A percentile compares a stretch with the other conserved stretches of the same genome.
Evolutionary conservation across 2,329 filamentous ascomycete genomes (phyloP).

Genomic region (Lasiodiplodia sp.): DNA sequence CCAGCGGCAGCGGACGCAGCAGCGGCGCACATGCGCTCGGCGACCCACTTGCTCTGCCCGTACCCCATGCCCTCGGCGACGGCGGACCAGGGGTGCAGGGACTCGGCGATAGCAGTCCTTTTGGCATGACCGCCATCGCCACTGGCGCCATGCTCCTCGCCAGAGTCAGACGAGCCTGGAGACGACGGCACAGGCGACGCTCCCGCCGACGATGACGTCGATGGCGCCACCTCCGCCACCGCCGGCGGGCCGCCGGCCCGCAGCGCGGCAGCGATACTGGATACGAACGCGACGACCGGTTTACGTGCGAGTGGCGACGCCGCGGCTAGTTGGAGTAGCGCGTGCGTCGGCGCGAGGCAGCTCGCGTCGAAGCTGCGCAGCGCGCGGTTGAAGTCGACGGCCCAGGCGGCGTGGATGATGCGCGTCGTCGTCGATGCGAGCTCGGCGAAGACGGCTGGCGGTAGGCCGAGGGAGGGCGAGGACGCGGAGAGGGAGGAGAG

Average conservation of each 20-base stretch:
- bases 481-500: conserved; percentile 7
- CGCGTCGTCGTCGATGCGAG: conserved; percentile 41
- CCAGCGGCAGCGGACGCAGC: not conserved
- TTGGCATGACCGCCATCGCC: too few relatives aligned
- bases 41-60: conserved; percentile 57
- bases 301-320: not conserved
- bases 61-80: conserved; percentile 33
- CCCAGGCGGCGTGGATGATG: conserved; percentile 62
- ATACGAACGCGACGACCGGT: conserved; percentile 16
- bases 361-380: conserved; percentile 54
- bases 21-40: conserved; percentile 61
- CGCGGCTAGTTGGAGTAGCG: conserved; percentile 50
- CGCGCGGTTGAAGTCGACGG: conserved; percentile 63
- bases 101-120: not conserved
- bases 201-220: not conserved
- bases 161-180: too few relatives aligned
- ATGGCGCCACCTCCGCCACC: not conserved
- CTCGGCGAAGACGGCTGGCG: conserved; percentile 32
- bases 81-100: not conserved
- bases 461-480: conserved; percentile 48
- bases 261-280: conserved; percentile 26
- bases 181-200: not conserved
- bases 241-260: not conserved
- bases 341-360: conserved; percentile 47
- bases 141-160: too few relatives aligned